Evolutionary conservation across 2,329 filamentous ascomycete species (phyloP).

Genomic region (Beauveria sp.): DNA sequence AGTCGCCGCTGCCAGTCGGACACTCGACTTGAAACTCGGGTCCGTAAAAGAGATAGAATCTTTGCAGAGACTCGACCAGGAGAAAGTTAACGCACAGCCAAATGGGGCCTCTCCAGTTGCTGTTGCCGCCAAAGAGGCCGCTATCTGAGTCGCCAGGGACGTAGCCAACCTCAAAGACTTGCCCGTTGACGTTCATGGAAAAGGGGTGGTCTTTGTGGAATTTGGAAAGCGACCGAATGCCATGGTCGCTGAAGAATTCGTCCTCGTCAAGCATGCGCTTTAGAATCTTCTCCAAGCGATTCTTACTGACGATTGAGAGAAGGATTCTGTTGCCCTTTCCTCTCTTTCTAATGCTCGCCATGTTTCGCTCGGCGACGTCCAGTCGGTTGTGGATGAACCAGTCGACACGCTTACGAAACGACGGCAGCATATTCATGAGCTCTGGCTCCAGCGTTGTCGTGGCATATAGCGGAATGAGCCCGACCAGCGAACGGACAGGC

Average conservation of each 20-base stretch:
- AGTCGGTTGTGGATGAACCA: conserved; percentile 89
- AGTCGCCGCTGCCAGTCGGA: conserved; percentile 85
- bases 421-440: conserved; percentile 82
- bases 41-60: conserved; percentile 95
- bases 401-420: conserved; percentile 85
- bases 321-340: conserved; percentile 86
- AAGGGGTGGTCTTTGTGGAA: conserved; percentile 84
- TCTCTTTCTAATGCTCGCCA: conserved; percentile 84
- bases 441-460: conserved; percentile 90
- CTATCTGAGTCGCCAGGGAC: conserved; percentile 95
- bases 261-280: conserved; percentile 88
- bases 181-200: conserved; percentile 92
- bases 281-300: conserved; percentile 82
- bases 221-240: conserved; percentile 87
- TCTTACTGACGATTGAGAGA: conserved; percentile 84
- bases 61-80: conserved; percentile 85
- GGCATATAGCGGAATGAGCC: conserved; percentile 87
- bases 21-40: conserved; percentile 85
- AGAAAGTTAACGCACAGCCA: conserved; percentile 97
- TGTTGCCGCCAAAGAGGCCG: conserved; percentile 91
- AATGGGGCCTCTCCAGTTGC: conserved; percentile 93
- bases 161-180: conserved; percentile 80
- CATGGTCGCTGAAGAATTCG: conserved; percentile 85
- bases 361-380: conserved; percentile 86
- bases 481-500: conserved; percentile 84